Percentiles rank a stretch among this genome's conserved stretches.
phyloP scores from a whole-genome alignment of 2,329 filamentous ascomycete species.

The Aspergillus aculeatinus region DNA sequence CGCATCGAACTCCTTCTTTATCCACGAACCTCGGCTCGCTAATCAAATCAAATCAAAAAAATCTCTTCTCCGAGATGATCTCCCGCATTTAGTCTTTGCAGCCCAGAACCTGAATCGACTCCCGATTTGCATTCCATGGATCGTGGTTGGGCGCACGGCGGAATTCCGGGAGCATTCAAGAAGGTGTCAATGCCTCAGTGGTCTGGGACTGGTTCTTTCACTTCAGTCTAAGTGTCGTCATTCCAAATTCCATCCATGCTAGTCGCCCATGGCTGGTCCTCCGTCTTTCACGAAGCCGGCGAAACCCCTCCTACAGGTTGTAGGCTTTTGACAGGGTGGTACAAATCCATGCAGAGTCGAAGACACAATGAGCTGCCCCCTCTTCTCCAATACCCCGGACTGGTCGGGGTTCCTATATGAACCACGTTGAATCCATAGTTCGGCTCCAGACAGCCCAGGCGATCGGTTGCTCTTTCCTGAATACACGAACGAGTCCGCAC shows the following conservation, averaged over 20 bases:
- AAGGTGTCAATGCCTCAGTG: neutral
- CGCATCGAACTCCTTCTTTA: neutral
- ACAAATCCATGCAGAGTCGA: neutral
- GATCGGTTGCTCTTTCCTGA: neutral
- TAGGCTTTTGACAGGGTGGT: neutral
- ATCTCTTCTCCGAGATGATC: neutral
- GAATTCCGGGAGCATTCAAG: neutral
- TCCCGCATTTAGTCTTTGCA: neutral
- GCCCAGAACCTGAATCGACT: neutral
- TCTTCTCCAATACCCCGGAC: neutral
- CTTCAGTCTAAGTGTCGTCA: neutral
- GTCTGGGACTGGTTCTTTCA: neutral
- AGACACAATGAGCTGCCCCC: neutral
- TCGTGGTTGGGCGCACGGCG: neutral
- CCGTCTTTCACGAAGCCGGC: neutral
- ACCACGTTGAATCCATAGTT: neutral
- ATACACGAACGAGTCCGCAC: neutral
- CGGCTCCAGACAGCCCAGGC: neutral
- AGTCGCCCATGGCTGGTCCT: neutral
- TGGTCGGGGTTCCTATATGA: neutral
- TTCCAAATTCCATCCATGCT: neutral
- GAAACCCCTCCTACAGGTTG: neutral
- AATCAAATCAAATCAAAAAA: neutral
- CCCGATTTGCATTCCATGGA: neutral
- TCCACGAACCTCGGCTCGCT: neutral